Evolutionary conservation across 768 basidiomycete species (phyloP).

Genomic region (Leccinellum albellum): DNA sequence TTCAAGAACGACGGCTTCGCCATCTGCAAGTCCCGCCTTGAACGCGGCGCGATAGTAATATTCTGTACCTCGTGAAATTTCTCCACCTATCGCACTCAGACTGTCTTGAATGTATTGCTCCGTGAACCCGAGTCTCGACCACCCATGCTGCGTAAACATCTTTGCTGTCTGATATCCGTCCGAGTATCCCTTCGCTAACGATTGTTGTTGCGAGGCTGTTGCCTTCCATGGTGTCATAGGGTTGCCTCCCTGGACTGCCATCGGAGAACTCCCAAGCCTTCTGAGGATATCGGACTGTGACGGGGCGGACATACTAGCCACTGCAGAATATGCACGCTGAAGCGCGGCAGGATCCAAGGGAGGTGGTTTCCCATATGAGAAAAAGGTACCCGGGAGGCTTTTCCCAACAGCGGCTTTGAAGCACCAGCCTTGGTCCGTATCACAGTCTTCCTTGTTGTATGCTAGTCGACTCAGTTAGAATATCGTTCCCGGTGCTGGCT

Average conservation of each 20-base stretch:
- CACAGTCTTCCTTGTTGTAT: constrained; percentile 59
- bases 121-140: constrained; percentile 55
- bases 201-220: constrained; percentile 9
- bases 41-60: constrained; percentile 12
- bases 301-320: constrained; percentile 12
- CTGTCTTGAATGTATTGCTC: constrained; percentile 59
- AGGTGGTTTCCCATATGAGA: constrained; percentile 40
- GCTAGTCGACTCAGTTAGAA: constrained; percentile 32
- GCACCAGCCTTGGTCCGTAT: constrained; percentile 63
- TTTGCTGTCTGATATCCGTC: constrained; percentile 58
- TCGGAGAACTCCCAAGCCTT: not conserved
- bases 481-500: not conserved
- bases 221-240: constrained; percentile 2
- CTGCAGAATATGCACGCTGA: constrained; percentile 17
- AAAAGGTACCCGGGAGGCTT: constrained; percentile 56
- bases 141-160: constrained; percentile 47
- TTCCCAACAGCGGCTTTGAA: constrained; percentile 58
- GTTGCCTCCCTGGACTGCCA: not conserved
- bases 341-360: constrained; percentile 19
- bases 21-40: constrained; percentile 14
- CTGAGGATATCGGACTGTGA: constrained; percentile 13
- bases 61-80: constrained; percentile 6
- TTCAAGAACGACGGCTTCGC: constrained; percentile 11
- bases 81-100: constrained; percentile 17
- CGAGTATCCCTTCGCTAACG: constrained; percentile 43